Evolutionary conservation across 768 basidiomycete genomes (phyloP), one percentile per base, ranked within the genome.

Genomic region (Leccinellum albellum): DNA sequence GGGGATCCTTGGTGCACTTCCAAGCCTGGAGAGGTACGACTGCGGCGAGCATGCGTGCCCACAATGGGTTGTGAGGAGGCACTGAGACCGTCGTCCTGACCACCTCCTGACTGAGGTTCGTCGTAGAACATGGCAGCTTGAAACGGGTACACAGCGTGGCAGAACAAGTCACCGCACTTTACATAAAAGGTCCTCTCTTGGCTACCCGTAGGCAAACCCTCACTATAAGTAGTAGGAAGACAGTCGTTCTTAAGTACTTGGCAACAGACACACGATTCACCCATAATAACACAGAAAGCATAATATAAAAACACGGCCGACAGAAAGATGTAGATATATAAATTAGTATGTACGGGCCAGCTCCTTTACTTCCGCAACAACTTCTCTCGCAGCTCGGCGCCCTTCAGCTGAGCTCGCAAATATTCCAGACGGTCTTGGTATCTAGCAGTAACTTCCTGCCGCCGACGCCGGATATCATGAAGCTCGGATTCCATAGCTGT

Each of bases 331-430:
- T 32, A 17, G 35, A 10, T 37, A 31, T 24, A 33, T 37, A 31
- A 31, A 31, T 31, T 29, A 56, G 51, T 24, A 51, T 32, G 31
- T 28, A 28, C 28, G 44, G 55, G 47, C 29, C n/a, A 40, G 31
- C 32, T 44, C 51, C 24, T 46, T 76, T 62, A 85, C 68, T 80
- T 86, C 67, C 81, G 83, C 76, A 88, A 62, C 63, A 93, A 72
- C 69, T 90, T 89, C 75, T 93, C 91, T 60, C 88, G 88, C 65
- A 93, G 69, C 73, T 91, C 87, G 2, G 89, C 91, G 20, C 88
- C 87, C 73, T 91, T 91, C 67, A 93, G 68, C 73, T 88, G 87
- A 35, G 91, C 91, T 33, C 87, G 82, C 63, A 93, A 74, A 67
- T 89, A 93, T 60, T 91, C 89, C 66, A 93, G 69, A 48, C 90